Evolutionary conservation across 2,329 filamentous ascomycete species (phyloP), one percentile per base, ranked within the genome.

Genomic region (Sporothrix dimorphospora): DNA sequence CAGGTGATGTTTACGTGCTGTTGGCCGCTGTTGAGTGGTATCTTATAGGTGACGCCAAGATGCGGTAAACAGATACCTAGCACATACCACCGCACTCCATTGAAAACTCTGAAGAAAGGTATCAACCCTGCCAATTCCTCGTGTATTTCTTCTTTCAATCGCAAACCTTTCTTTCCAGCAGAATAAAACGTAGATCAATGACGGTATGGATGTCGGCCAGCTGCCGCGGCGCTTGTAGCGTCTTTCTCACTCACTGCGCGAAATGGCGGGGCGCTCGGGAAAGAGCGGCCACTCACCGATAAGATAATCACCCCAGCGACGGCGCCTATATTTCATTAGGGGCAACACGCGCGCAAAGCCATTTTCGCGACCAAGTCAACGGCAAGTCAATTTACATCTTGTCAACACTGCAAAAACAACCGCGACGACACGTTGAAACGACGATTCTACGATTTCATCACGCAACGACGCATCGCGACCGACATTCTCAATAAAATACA

Each of bases 281-380:
- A 63, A 12, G 47, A 53, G 24, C 47, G 30, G 11, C 12, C 19
- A 16, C 4, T 16, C 69, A 19, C 40, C 61, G 74, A 75, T 75
- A 75, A 76, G 75, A 76, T 75, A 74, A 73, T 73, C 74, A 72
- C 75, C 72, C 49, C 61, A 70, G 67, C 73, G 71, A 76, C 72
- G 38, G 53, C 16, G 70, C 53, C 51, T 66, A 53, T 73, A 70
- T n/a, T n/a, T 55, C 19, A 45, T 34, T 68, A 49, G n/a, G 4
- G 24, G 27, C 40, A 63, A 40, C 24, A 67, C 47, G 57, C 42
- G 71, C 42, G 47, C 47, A 40, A 16, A 38, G 34, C 5, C 21
- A n/a, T 30, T 70, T 42, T 67, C 65, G 65, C 65, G 65, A 67
- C 27, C 38, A 66, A 12, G 55, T 45, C 4, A 49, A n/a, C 7